Percentiles rank a stretch among this genome's conserved stretches.
Evolutionary conservation across 1,284 basidiomycete genomes (phyloP).

Genomic region (Paramarasmius palmivorus): DNA sequence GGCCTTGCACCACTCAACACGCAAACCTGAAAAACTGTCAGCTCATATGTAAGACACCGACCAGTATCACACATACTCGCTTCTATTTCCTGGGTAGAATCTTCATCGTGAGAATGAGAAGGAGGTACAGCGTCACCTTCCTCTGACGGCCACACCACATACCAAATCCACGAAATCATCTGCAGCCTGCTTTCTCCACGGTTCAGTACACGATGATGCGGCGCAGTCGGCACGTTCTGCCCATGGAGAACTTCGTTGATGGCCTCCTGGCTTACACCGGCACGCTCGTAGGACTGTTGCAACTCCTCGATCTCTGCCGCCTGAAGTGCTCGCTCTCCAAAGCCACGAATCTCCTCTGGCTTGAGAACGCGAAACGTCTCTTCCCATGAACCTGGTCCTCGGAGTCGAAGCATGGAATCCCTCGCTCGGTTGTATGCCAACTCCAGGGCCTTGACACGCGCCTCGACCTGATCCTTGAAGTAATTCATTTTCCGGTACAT

Average conservation of each 20-base stretch:
- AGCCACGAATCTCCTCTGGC: slow-evolving; percentile 14
- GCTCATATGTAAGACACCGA: too few species aligned
- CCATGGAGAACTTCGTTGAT: not conserved
- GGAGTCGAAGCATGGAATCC: slow-evolving; percentile 9
- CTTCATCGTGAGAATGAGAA: too few species aligned
- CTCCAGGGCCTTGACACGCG: too few species aligned
- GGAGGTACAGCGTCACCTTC: too few species aligned
- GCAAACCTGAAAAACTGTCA: slow-evolving; percentile 8
- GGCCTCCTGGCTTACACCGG: not conserved
- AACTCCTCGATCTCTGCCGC: slow-evolving; percentile 16
- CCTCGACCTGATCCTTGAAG: too few species aligned
- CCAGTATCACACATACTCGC: too few species aligned
- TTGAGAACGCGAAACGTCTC: slow-evolving; percentile 6
- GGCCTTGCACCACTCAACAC: slow-evolving; percentile 8
- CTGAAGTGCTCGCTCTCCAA: slow-evolving; percentile 15
- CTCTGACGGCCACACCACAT: too few species aligned
- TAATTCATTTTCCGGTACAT: too few species aligned
- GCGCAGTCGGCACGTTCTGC: not conserved
- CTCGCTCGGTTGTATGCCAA: too few species aligned
- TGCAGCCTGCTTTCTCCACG: too few species aligned
- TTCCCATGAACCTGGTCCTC: slow-evolving; percentile 15
- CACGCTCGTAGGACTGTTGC: not conserved
- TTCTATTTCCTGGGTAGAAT: too few species aligned
- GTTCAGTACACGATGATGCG: not conserved
- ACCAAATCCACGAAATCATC: too few species aligned